These are phyloP conservation scores for Marvania coccoides DNA, from an alignment of 139 green algal genomes.

Conservation along the genomic window DNA sequence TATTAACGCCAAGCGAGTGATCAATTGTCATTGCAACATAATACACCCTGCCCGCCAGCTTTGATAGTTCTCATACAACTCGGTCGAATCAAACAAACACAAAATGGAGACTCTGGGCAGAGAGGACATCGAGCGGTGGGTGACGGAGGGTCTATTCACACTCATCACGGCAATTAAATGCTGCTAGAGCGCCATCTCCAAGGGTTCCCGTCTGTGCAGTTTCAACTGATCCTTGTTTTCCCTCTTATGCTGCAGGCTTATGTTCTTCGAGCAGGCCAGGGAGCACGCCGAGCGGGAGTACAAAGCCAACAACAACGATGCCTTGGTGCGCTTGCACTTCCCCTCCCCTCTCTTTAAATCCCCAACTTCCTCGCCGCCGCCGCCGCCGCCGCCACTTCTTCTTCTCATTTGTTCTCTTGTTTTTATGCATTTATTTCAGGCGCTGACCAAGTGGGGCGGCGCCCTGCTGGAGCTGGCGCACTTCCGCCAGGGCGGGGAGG, in stretches of 20 bases:
- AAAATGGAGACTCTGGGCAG: slow-evolving; percentile 18
- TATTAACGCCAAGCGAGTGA: too few species aligned
- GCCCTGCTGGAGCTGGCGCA: slow-evolving; percentile 95
- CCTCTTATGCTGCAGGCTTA: slow-evolving; percentile 42
- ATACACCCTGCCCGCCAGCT: too few species aligned
- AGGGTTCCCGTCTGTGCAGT: not conserved
- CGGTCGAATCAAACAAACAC: too few species aligned
- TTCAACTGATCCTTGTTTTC: not conserved
- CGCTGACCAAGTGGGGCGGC: slow-evolving; percentile 86
- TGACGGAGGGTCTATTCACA: not conserved
- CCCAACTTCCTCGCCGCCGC: not conserved
- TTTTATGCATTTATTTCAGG: slow-evolving; percentile 45
- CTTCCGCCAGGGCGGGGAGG: slow-evolving; percentile 80
- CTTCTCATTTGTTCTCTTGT: not conserved
- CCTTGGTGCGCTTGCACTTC: slow-evolving; percentile 42
- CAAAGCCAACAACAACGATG: slow-evolving; percentile 68
- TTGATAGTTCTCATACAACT: too few species aligned
- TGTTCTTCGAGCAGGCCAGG: slow-evolving; percentile 90
- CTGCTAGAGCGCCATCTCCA: not conserved
- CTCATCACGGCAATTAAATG: too few species aligned
- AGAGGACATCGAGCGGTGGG: slow-evolving; percentile 31
- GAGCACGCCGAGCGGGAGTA: slow-evolving; percentile 70
- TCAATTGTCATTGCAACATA: too few species aligned
- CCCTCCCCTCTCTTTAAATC: slow-evolving; percentile 8
- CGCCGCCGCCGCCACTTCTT: not conserved